Base-by-base conservation (phyloP, 2,329 filamentous ascomycete genomes). In the Leptographium galeiforme region DNA sequence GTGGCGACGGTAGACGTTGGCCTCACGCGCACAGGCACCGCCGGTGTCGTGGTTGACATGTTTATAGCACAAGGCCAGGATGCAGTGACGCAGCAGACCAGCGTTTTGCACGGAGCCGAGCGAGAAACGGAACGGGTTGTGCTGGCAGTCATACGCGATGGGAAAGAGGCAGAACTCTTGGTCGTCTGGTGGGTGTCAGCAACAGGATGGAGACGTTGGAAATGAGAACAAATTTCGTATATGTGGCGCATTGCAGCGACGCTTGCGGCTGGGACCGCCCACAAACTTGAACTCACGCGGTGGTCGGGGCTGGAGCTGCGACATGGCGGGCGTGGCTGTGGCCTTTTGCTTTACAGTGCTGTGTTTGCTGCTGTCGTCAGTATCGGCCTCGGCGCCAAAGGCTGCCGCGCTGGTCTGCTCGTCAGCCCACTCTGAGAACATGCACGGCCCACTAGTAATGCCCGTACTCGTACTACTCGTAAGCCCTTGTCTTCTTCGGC, bases 161-260 rank as follows among this genome's bases (percentile, higher is more conserved):
- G 66, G 66, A 18, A 66, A 55, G 12, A 67, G 54, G 45, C 66
- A 67, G 39, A 66, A 65, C 30, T 67, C 66, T 38, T 62, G 57
- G 50, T 68, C 64, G 53, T 67, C 66, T 67, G 48, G 16, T 6
- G 11, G 25, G 2, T 25, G 25, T 48, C 12, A 40, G 40, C 6
- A 19, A 19, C 47, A 14, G 14, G 40, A 48, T 13, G 34, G n/a
- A 1, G 18, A 40, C 0, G 25, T 16, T 2, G 13, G 25, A 16
- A 8, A 33, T 4, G n/a, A 25, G 8, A 18, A 4, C 13, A 16
- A 5, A 25, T 5, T 25, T 2, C n/a, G 50, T 50, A 57, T 53
- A 56, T 45, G 25, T 25, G 25, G 25, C 5, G 25, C 25, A 25
- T 25, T 25, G 25, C 25, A 25, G 25, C 25, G 25, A 25, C 25